Evolutionary conservation across 129 eudicot species (phyloP).

Genomic region (Chrysanthemum lavandulifolium): DNA sequence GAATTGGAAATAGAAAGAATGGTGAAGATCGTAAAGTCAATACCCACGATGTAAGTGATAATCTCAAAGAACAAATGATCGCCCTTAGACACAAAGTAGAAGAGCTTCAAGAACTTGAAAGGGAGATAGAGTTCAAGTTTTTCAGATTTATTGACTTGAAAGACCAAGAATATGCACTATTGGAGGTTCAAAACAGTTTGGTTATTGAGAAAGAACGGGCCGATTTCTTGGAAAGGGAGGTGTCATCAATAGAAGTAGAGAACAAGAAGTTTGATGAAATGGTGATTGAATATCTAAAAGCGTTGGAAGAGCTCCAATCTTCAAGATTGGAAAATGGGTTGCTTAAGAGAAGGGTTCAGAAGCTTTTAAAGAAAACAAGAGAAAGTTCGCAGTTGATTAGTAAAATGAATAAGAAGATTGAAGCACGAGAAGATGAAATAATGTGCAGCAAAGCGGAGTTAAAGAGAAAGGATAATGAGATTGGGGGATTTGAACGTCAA

Average conservation of each 20-base stretch:
- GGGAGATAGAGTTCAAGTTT: constrained; percentile 38
- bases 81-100: constrained; percentile 35
- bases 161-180: constrained; percentile 48
- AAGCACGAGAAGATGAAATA: constrained; percentile 38
- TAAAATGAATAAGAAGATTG: constrained; percentile 34
- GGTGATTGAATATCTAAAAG: constrained; percentile 37
- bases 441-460: constrained; percentile 30
- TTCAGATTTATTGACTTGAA: constrained; percentile 41
- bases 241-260: constrained; percentile 42
- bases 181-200: constrained; percentile 43
- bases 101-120: constrained; percentile 50
- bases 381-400: constrained; percentile 30
- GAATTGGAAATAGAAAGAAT: constrained; percentile 30
- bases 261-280: constrained; percentile 48
- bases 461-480: constrained; percentile 24
- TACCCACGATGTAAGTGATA: neutral
- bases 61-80: constrained; percentile 36
- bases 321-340: constrained; percentile 38
- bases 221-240: constrained; percentile 53
- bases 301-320: constrained; percentile 38
- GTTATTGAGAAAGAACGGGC: constrained; percentile 43
- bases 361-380: constrained; percentile 38
- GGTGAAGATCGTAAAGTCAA: constrained; percentile 8
- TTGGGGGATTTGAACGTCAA: constrained; percentile 46
- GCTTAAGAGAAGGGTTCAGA: constrained; percentile 44